A percentile compares a stretch with the other conserved stretches of the same genome.
Evolutionary conservation across 1,139 yeast species (phyloP).

Genomic region (Nakaseomyces bracarensis): DNA sequence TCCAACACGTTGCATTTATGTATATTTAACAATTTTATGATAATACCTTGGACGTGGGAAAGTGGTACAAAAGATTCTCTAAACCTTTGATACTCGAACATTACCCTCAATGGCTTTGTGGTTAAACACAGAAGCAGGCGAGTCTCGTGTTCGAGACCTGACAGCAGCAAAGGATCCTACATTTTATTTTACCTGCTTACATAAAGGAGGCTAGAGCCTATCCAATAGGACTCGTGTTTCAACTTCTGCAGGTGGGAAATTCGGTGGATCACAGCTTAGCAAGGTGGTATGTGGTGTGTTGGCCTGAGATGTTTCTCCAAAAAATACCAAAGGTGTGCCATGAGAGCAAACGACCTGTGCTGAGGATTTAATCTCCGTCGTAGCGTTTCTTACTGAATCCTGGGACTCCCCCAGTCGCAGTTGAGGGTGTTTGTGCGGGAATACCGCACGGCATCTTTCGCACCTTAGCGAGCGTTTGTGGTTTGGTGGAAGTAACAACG

Average conservation of each 20-base stretch:
- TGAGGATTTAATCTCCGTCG: too few relatives aligned
- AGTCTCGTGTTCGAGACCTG: slow-evolving; percentile 10
- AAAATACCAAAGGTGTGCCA: too few relatives aligned
- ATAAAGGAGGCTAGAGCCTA: slow-evolving; percentile 8
- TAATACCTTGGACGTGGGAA: not conserved
- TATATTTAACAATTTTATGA: not conserved
- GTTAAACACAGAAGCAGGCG: not conserved
- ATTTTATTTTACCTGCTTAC: slow-evolving; percentile 25
- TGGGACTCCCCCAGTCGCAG: too few relatives aligned
- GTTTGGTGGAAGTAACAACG: too few relatives aligned
- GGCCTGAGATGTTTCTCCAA: not conserved
- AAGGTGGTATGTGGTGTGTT: not conserved
- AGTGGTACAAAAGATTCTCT: not conserved
- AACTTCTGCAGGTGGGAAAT: slow-evolving; percentile 33
- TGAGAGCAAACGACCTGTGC: too few relatives aligned
- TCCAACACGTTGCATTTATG: too few relatives aligned
- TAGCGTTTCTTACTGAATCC: too few relatives aligned
- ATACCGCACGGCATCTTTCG: too few relatives aligned
- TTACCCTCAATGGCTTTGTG: not conserved
- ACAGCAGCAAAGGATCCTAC: slow-evolving; percentile 21
- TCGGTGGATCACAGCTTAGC: slow-evolving; percentile 31
- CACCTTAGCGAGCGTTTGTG: too few relatives aligned
- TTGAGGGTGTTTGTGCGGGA: too few relatives aligned
- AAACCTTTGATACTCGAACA: not conserved
- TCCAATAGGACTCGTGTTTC: not conserved